Evolutionary conservation across 2,329 filamentous ascomycete genomes (phyloP).

Genomic region (Hymenoscyphus albidus): DNA sequence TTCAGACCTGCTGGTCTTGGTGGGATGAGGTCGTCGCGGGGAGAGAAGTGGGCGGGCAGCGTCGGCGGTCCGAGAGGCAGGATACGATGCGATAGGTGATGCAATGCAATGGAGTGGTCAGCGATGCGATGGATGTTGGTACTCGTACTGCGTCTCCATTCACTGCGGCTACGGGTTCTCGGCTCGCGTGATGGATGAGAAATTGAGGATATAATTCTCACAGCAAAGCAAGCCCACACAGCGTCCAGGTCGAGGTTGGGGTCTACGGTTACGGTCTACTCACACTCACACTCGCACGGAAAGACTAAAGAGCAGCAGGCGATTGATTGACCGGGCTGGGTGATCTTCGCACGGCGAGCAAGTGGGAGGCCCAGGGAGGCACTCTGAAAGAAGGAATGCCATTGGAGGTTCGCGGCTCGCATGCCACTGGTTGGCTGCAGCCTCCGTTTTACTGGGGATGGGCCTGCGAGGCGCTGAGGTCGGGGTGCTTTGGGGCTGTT

Average conservation of each 20-base stretch:
- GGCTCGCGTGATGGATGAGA: not conserved
- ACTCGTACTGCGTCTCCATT: not conserved
- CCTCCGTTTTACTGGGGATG: slow-evolving; percentile 1
- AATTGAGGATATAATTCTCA: not conserved
- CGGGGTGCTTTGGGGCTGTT: not conserved
- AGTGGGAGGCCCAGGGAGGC: not conserved
- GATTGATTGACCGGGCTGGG: not conserved
- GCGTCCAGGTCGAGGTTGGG: not conserved
- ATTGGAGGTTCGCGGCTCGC: slow-evolving; percentile 1
- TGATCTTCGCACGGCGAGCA: not conserved
- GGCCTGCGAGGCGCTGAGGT: not conserved
- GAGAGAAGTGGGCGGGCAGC: slow-evolving; percentile 19
- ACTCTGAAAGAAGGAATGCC: not conserved
- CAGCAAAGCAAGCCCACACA: not conserved
- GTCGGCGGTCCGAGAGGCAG: slow-evolving; percentile 8
- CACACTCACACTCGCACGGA: too few species aligned
- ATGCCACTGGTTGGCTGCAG: not conserved
- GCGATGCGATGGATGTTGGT: not conserved
- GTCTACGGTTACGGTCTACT: too few species aligned
- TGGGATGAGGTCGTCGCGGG: slow-evolving; percentile 15
- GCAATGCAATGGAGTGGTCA: not conserved
- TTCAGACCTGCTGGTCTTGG: slow-evolving; percentile 25
- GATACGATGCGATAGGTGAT: not conserved
- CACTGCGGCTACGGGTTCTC: not conserved
- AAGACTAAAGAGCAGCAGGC: not conserved